Evolutionary conservation across 2,329 filamentous ascomycete species (phyloP).

Genomic region (Tolypocladium sp.): DNA sequence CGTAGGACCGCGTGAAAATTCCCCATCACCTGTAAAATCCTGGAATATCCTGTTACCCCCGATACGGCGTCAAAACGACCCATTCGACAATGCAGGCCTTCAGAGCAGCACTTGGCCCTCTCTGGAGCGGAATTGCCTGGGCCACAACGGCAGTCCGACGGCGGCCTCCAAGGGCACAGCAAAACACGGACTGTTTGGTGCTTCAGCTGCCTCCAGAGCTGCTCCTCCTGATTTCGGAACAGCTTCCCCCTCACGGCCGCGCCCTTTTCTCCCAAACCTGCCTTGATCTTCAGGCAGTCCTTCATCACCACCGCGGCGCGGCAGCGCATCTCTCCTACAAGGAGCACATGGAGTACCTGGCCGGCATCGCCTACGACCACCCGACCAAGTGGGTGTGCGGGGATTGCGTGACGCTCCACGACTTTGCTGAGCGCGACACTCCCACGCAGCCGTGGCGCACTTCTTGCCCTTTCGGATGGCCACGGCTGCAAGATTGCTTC

Average conservation of each 20-base stretch:
- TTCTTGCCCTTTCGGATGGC: background rate
- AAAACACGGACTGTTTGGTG: too few relatives aligned
- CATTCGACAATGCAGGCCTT: too few relatives aligned
- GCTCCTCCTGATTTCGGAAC: background rate
- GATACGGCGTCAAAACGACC: too few relatives aligned
- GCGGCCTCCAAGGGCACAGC: too few relatives aligned
- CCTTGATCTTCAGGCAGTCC: background rate
- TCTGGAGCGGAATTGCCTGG: too few relatives aligned
- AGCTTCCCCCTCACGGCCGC: background rate
- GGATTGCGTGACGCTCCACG: background rate
- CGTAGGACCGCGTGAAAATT: too few relatives aligned
- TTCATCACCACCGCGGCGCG: background rate
- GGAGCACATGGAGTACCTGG: background rate
- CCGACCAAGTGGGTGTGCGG: background rate
- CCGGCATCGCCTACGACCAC: background rate
- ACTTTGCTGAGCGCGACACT: background rate
- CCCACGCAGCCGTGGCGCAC: background rate
- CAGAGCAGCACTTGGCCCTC: too few relatives aligned
- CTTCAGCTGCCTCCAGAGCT: background rate
- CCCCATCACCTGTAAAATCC: too few relatives aligned
- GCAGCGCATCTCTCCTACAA: background rate
- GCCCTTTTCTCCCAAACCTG: background rate
- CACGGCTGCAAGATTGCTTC: background rate
- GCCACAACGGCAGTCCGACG: too few relatives aligned
- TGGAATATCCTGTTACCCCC: too few relatives aligned